Conservation (phyloP, 345 rosid genomes). For the Murraya koenigii region DNA sequence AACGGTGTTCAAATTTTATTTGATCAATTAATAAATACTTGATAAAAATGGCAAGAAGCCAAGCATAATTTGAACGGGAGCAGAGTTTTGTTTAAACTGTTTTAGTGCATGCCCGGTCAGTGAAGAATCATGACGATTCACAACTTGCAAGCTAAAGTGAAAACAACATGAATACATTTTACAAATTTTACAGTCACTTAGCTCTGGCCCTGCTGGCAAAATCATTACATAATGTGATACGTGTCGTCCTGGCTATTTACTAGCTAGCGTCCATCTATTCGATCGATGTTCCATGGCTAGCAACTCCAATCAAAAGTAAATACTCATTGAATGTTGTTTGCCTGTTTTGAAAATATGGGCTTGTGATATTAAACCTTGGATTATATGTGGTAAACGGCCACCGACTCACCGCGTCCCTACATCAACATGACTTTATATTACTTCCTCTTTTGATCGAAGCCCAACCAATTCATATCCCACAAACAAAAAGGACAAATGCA, state of each 20-base stretch:
- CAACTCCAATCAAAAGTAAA: not conserved
- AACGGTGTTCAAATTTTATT: not conserved
- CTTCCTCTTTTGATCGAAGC: too few species aligned
- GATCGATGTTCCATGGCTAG: not conserved
- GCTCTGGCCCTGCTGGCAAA: not conserved
- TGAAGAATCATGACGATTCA: conserved; percentile 1
- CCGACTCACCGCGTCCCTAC: too few species aligned
- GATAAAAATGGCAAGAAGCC: not conserved
- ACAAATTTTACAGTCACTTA: conserved; percentile 10
- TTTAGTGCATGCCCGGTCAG: conserved; percentile 2
- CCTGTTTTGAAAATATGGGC: too few species aligned
- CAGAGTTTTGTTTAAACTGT: not conserved
- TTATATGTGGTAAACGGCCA: too few species aligned
- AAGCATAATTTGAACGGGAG: conserved; percentile 19
- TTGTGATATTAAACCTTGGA: too few species aligned
- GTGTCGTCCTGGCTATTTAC: not conserved
- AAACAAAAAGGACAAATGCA: too few species aligned
- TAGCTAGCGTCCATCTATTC: not conserved
- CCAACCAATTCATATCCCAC: too few species aligned
- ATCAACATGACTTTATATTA: too few species aligned
- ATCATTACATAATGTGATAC: not conserved
- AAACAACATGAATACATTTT: conserved; percentile 4
- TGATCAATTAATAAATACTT: not conserved
- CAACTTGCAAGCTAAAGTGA: conserved; percentile 11
- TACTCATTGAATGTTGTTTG: too few species aligned